Evolutionary conservation across 768 basidiomycete genomes (phyloP).

Genomic region (Albatrellus ellisii): DNA sequence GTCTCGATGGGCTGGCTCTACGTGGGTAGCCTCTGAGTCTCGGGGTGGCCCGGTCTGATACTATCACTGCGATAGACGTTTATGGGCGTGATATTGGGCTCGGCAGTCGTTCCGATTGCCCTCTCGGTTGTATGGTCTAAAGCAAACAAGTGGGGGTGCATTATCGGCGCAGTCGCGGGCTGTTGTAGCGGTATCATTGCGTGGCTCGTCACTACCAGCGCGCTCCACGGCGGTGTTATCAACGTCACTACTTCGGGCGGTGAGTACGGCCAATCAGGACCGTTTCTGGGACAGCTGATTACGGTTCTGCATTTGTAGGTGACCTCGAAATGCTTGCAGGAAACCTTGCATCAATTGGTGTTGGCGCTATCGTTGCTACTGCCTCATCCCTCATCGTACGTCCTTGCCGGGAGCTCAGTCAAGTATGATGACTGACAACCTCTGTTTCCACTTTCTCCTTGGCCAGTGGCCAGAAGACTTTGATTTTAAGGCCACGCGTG

Average conservation of each 20-base stretch:
- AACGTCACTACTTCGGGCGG: conserved; percentile 38
- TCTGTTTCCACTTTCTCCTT: too few species aligned
- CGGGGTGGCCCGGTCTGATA: not conserved
- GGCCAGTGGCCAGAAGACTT: conserved; percentile 71
- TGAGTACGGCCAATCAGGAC: conserved; percentile 22
- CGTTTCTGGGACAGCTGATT: conserved; percentile 12
- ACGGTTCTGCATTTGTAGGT: conserved; percentile 15
- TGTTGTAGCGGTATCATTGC: conserved; percentile 58
- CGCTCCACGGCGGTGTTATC: conserved; percentile 55
- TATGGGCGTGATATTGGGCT: conserved; percentile 81
- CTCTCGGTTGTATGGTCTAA: conserved; percentile 75
- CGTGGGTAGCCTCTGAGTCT: conserved; percentile 27
- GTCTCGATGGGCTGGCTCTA: conserved; percentile 93
- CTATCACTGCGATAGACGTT: conserved; percentile 41
- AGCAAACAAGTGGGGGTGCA: conserved; percentile 78
- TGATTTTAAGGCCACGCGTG: conserved; percentile 67
- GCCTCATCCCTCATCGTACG: conserved; percentile 50
- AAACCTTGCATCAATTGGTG: conserved; percentile 74
- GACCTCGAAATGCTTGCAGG: conserved; percentile 76
- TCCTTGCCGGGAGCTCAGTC: conserved; percentile 4
- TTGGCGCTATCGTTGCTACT: conserved; percentile 67
- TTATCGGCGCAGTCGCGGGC: conserved; percentile 59
- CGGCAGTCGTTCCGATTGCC: conserved; percentile 79
- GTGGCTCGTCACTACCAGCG: conserved; percentile 76
- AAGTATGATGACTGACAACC: too few species aligned